A percentile compares a stretch with the other conserved stretches of the same genome.
phyloP scores from a whole-genome alignment of 805 yeast genomes.

The Candida multigemmis region DNA sequence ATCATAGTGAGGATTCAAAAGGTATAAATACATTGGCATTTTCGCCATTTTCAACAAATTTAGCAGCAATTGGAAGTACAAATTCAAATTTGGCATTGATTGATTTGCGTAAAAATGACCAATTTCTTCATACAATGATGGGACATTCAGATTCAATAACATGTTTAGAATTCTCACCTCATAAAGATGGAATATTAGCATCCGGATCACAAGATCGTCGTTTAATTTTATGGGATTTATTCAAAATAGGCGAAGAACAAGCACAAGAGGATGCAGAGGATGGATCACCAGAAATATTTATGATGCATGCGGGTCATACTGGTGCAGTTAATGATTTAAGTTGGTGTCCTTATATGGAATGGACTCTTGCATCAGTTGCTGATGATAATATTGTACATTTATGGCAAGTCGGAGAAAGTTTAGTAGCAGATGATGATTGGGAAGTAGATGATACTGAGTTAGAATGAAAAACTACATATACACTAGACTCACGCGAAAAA shows the following conservation, averaged over 20 bases:
- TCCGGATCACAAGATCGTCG: constrained; percentile 74
- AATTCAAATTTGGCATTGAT: constrained; percentile 59
- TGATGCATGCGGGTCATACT: constrained; percentile 92
- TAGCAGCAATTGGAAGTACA: constrained; percentile 63
- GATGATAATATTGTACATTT: constrained; percentile 54
- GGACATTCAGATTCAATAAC: constrained; percentile 75
- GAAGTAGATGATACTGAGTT: constrained; percentile 9
- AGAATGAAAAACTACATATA: too few species aligned
- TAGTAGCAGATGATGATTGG: constrained; percentile 9
- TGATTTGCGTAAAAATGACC: constrained; percentile 42
- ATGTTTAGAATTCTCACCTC: constrained; percentile 69
- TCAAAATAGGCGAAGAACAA: constrained; percentile 77
- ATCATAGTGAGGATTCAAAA: constrained; percentile 15
- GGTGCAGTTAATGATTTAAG: constrained; percentile 66
- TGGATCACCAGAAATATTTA: constrained; percentile 78
- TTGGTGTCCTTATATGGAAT: constrained; percentile 64
- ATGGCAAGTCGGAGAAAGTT: constrained; percentile 39
- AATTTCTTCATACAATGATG: constrained; percentile 60
- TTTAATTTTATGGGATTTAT: constrained; percentile 73
- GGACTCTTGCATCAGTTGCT: constrained; percentile 63
- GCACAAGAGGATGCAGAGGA: constrained; percentile 83
- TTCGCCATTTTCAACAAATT: constrained; percentile 49
- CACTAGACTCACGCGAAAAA: too few species aligned
- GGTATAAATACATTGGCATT: constrained; percentile 59
- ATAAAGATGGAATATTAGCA: constrained; percentile 66